phyloP scores from a whole-genome alignment of 495 filamentous ascomycete genomes.

The Neurospora terricola region DNA sequence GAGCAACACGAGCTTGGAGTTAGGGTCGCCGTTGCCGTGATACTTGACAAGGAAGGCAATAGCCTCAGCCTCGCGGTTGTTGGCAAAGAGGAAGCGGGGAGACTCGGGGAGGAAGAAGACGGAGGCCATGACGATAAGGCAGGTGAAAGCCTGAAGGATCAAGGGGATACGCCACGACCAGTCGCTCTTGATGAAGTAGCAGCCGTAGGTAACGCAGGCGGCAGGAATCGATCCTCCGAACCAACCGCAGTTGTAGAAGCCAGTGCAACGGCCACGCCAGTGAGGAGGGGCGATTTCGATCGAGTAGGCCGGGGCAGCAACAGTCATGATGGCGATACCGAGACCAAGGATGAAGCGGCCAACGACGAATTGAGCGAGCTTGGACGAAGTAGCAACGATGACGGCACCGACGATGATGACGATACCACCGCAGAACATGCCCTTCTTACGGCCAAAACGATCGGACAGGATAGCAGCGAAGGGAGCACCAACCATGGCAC shows the following conservation, averaged over 20 bases:
- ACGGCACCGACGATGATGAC: constrained; percentile 44
- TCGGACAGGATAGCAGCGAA: constrained; percentile 37
- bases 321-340: constrained; percentile 40
- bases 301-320: constrained; percentile 36
- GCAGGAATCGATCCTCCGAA: constrained; percentile 42
- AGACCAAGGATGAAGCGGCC: constrained; percentile 43
- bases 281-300: constrained; percentile 40
- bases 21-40: constrained; percentile 46
- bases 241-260: constrained; percentile 45
- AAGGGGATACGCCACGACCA: constrained; percentile 37
- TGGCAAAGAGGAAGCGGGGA: constrained; percentile 51
- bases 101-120: constrained; percentile 56
- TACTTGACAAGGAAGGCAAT: constrained; percentile 45
- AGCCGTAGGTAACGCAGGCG: constrained; percentile 34
- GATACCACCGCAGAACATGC: constrained; percentile 39
- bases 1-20: constrained; percentile 42
- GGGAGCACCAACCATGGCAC: constrained; percentile 36
- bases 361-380: constrained; percentile 35
- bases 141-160: constrained; percentile 35
- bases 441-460: constrained; percentile 28
- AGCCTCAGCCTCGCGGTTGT: constrained; percentile 43
- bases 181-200: constrained; percentile 30
- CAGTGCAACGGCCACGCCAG: constrained; percentile 38
- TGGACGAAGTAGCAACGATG: constrained; percentile 27
- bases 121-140: constrained; percentile 37